These are phyloP conservation scores for Neonectria punicea DNA, from an alignment of 2,329 filamentous ascomycete species.

Conservation along the genomic window DNA sequence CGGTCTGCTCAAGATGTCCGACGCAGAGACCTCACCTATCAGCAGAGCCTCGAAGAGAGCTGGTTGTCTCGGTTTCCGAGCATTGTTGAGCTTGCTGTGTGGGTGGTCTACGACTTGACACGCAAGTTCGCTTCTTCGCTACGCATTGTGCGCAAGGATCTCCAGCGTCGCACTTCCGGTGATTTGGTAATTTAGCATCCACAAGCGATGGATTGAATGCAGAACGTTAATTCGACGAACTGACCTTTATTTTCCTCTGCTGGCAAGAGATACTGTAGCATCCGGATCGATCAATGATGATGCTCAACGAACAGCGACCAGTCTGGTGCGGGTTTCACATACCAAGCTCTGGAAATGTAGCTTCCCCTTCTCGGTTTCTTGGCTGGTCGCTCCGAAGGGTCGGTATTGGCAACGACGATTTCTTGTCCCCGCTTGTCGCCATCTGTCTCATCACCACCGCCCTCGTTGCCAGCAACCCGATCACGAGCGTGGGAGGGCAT, in stretches of 20 bases:
- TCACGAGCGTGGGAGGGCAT: background rate
- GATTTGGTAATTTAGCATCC: background rate
- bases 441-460: slow-evolving; percentile 2
- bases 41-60: background rate
- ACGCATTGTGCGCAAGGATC: slow-evolving; percentile 31
- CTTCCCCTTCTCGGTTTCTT: background rate
- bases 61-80: background rate
- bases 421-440: background rate
- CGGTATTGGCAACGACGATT: background rate
- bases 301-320: background rate
- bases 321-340: background rate
- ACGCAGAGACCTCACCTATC: background rate
- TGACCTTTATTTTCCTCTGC: slow-evolving; percentile 1
- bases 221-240: background rate
- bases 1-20: too few species aligned
- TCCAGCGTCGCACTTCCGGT: slow-evolving; percentile 31
- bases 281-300: background rate
- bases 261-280: background rate
- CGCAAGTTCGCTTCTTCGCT: slow-evolving; percentile 22
- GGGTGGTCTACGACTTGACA: slow-evolving; percentile 15
- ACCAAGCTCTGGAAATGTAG: background rate
- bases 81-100: slow-evolving; percentile 7
- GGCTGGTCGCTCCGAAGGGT: background rate
- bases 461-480: too few species aligned
- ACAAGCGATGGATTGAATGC: background rate